Conservation (phyloP, 768 basidiomycete genomes). For the Lepiota venenata region DNA sequence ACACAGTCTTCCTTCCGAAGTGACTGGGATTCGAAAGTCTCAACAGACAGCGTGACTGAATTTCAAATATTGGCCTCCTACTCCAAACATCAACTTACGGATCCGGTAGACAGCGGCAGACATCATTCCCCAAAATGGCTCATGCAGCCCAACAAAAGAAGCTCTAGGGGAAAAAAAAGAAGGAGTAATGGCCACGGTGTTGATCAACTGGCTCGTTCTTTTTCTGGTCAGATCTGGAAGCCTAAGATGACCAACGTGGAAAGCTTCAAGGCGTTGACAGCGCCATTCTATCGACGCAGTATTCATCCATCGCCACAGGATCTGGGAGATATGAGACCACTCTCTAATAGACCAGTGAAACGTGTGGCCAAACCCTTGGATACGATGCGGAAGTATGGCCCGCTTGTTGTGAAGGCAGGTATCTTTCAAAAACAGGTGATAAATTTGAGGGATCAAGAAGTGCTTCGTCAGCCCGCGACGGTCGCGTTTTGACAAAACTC, state of each 20-base stretch:
- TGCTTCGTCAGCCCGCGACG: not conserved
- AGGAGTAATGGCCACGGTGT: not conserved
- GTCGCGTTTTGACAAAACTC: conserved; percentile 5
- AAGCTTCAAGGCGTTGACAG: not conserved
- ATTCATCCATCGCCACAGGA: not conserved
- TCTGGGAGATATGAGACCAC: not conserved
- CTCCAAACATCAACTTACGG: not conserved
- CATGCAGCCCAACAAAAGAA: conserved; percentile 2
- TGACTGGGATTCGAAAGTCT: not conserved
- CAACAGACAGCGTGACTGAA: not conserved
- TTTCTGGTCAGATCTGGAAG: conserved; percentile 2
- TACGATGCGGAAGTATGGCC: not conserved
- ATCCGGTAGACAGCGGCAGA: conserved; percentile 1
- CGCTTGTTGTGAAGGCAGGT: not conserved
- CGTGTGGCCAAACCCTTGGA: not conserved
- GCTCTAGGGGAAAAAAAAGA: not conserved
- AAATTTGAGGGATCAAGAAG: conserved; percentile 1
- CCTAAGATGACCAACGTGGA: conserved; percentile 3
- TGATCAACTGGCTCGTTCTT: conserved; percentile 1
- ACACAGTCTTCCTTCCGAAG: no score
- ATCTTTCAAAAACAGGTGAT: not conserved
- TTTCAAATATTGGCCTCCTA: not conserved
- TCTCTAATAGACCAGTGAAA: not conserved
- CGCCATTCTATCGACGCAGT: not conserved
- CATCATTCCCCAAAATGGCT: not conserved